Evolutionary conservation across 2,329 filamentous ascomycete genomes (phyloP).

Genomic region (Periconia sp.): DNA sequence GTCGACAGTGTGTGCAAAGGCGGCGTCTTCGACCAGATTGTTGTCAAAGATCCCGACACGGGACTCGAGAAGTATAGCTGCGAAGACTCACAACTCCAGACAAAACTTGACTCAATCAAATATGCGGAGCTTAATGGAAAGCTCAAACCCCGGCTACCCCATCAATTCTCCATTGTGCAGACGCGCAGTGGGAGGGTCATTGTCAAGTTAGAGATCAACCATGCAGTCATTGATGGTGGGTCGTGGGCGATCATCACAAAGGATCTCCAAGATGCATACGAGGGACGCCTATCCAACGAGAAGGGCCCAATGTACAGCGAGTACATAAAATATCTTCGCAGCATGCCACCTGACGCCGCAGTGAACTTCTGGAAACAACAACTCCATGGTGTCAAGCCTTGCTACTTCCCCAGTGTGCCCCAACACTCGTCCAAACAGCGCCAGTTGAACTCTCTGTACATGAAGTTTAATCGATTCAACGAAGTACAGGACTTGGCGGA

Average conservation of each 20-base stretch:
- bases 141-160: conserved; percentile 33
- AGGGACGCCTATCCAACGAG: conserved; percentile 21
- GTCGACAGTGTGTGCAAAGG: conserved; percentile 38
- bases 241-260: conserved; percentile 32
- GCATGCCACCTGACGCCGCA: conserved; percentile 19
- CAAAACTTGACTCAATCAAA: conserved; percentile 26
- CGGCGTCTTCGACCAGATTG: conserved; percentile 40
- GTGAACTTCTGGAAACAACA: conserved; percentile 36
- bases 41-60: conserved; percentile 27
- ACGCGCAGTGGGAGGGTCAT: conserved; percentile 30
- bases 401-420: conserved; percentile 33
- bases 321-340: conserved; percentile 37
- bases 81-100: conserved; percentile 21
- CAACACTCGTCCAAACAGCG: conserved; percentile 25
- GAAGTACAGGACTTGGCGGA: conserved; percentile 34
- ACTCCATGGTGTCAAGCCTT: conserved; percentile 32
- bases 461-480: conserved; percentile 31
- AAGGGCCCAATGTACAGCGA: conserved; percentile 38
- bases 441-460: conserved; percentile 27
- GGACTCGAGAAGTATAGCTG: conserved; percentile 26
- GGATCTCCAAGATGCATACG: conserved; percentile 36
- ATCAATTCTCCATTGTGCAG: conserved; percentile 33
- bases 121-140: conserved; percentile 30
- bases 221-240: conserved; percentile 38
- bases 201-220: conserved; percentile 40